Conservation (phyloP, 2,329 filamentous ascomycete species). For the Esteya vermicola region DNA sequence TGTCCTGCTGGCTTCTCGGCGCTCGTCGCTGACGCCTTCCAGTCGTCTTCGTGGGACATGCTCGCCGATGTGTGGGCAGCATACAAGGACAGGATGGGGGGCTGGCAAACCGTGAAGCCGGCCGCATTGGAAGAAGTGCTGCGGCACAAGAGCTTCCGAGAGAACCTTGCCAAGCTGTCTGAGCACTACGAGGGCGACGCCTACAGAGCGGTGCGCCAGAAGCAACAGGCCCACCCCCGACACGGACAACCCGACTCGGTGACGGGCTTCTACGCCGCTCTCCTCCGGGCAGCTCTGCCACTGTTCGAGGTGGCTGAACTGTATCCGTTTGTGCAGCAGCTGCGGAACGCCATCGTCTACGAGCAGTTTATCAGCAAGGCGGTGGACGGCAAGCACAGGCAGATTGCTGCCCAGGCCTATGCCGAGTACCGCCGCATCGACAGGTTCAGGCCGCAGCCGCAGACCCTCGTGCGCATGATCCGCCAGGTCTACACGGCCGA, state of each 20-base stretch:
- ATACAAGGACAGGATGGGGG: conserved; percentile 13
- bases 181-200: background rate
- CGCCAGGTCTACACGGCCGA: conserved; percentile 22
- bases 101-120: background rate
- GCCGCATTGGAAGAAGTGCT: background rate
- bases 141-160: background rate
- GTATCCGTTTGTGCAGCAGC: conserved; percentile 23
- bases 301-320: conserved; percentile 13
- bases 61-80: conserved; percentile 22
- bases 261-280: conserved; percentile 1
- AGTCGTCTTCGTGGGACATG: conserved; percentile 19
- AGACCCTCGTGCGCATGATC: conserved; percentile 30
- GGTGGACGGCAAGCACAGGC: conserved; percentile 14
- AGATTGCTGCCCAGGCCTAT: conserved; percentile 27
- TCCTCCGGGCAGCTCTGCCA: conserved; percentile 6
- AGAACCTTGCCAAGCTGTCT: background rate
- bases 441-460: conserved; percentile 19
- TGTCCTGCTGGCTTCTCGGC: conserved; percentile 25
- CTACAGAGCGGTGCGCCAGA: background rate
- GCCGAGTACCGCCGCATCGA: conserved; percentile 28
- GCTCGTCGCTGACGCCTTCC: conserved; percentile 26
- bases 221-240: background rate
- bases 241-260: background rate
- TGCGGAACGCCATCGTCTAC: conserved; percentile 25
- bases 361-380: conserved; percentile 26